phyloP scores from a whole-genome alignment of 225 moss, liverwort and hornwort genomes.

The Sphagnum contortum region DNA sequence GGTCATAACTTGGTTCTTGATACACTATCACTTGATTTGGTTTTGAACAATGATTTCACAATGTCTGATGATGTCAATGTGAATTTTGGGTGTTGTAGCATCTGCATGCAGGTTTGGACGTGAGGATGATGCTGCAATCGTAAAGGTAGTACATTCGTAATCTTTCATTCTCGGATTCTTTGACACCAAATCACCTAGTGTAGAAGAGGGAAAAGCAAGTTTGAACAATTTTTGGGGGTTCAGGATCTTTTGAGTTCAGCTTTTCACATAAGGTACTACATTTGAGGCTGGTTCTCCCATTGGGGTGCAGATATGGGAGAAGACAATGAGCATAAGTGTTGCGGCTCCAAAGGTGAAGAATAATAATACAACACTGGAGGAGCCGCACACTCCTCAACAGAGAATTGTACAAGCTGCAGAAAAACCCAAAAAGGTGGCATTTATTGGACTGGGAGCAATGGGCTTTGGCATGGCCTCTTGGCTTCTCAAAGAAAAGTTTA shows the following conservation, averaged over 20 bases:
- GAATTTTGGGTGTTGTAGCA: slow-evolving; percentile 28
- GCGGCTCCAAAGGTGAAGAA: slow-evolving; percentile 14
- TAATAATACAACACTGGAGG: slow-evolving; percentile 6
- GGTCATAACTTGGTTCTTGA: too few relatives aligned
- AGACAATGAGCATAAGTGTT: slow-evolving; percentile 31
- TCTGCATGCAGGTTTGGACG: slow-evolving; percentile 67
- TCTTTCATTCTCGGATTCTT: too few relatives aligned
- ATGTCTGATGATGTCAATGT: slow-evolving; percentile 1
- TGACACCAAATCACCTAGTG: neutral
- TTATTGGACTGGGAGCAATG: slow-evolving; percentile 94
- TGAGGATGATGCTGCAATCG: slow-evolving; percentile 61
- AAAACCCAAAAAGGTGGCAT: slow-evolving; percentile 51
- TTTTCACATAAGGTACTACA: too few relatives aligned
- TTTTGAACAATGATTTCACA: neutral
- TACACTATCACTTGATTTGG: too few relatives aligned
- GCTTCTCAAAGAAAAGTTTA: slow-evolving; percentile 61
- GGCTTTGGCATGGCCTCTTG: slow-evolving; percentile 95
- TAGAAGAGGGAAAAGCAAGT: slow-evolving; percentile 62
- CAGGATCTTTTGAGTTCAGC: neutral
- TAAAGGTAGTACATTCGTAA: slow-evolving; percentile 44
- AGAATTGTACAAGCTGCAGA: slow-evolving; percentile 18
- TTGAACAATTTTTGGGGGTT: slow-evolving; percentile 23
- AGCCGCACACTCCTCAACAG: slow-evolving; percentile 12
- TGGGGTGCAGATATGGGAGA: slow-evolving; percentile 50
- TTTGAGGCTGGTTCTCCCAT: too few relatives aligned